Percentiles rank a stretch among this genome's conserved stretches.
Conservation (phyloP, 2,329 filamentous ascomycete genomes). For the Alternaria tenuissima region DNA sequence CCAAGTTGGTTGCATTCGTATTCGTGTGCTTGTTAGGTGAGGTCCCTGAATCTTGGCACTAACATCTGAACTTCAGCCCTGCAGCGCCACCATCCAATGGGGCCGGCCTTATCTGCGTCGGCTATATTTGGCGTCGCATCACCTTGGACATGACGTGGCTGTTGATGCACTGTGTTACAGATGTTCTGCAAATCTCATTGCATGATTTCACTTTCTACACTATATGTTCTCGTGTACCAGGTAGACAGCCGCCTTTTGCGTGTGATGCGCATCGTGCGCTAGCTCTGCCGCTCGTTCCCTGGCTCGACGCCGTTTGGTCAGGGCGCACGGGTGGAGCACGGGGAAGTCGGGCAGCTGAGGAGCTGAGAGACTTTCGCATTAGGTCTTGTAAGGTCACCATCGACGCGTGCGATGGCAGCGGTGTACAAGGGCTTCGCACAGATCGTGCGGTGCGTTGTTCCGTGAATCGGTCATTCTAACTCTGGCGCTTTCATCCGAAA, state of each 20-base stretch:
- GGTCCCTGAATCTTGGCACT: constrained; percentile 35
- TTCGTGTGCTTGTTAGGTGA: constrained; percentile 27
- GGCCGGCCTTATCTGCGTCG: constrained; percentile 9
- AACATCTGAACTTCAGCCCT: constrained; percentile 13
- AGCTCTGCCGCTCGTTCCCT: neutral
- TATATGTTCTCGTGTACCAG: neutral
- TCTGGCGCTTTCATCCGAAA: constrained; percentile 67
- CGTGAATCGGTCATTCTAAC: neutral
- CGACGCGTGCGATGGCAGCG: neutral
- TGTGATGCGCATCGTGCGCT: neutral
- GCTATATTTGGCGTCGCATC: constrained; percentile 11
- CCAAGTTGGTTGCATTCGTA: constrained; percentile 25
- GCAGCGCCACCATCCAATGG: constrained; percentile 14
- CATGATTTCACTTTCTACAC: neutral
- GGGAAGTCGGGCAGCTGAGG: neutral
- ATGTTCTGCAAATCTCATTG: neutral
- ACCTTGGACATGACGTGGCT: neutral
- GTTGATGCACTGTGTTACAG: neutral
- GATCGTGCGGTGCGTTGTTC: neutral
- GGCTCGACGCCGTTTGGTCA: neutral
- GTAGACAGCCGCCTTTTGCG: neutral
- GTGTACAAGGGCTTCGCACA: neutral
- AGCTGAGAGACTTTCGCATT: neutral
- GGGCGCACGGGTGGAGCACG: neutral
- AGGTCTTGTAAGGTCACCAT: neutral